These are phyloP conservation scores for Pseudevernia furfuracea DNA, from an alignment of 495 filamentous ascomycete species.

Conservation along the genomic window DNA sequence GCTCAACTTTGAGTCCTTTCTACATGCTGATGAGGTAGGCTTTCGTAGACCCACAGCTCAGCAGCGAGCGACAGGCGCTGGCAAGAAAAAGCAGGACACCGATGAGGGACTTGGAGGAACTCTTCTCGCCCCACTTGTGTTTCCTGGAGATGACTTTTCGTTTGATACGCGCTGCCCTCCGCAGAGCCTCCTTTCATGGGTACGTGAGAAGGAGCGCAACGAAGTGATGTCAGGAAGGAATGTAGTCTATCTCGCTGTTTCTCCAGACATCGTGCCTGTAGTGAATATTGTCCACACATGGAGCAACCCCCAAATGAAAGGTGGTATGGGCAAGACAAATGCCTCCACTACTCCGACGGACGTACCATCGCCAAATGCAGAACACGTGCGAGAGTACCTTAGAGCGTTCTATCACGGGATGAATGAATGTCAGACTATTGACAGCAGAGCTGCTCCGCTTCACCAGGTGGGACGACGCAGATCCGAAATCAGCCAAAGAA, in stretches of 20 bases:
- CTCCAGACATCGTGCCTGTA: conserved; percentile 34
- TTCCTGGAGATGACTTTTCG: conserved; percentile 54
- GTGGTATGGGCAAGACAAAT: background rate
- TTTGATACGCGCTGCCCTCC: conserved; percentile 46
- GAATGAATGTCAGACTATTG: conserved; percentile 38
- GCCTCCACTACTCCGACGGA: background rate
- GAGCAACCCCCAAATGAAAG: conserved; percentile 25
- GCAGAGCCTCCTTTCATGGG: conserved; percentile 53
- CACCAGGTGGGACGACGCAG: conserved; percentile 38
- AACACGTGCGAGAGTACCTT: conserved; percentile 47
- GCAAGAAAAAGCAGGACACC: background rate
- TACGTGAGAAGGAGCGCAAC: conserved; percentile 45
- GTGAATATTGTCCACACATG: conserved; percentile 36
- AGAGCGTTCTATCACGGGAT: conserved; percentile 55
- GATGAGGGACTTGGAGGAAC: conserved; percentile 6
- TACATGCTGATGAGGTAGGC: conserved; percentile 13
- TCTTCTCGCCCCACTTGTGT: conserved; percentile 54
- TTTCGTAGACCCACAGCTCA: conserved; percentile 4
- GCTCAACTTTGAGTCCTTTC: background rate
- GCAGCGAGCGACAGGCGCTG: conserved; percentile 15
- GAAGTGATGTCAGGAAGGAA: conserved; percentile 39
- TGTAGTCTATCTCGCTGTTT: conserved; percentile 47
- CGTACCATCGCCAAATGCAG: conserved; percentile 17
- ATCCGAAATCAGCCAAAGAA: background rate
- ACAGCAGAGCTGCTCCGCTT: conserved; percentile 32